A percentile compares a stretch with the other conserved stretches of the same genome.
These are phyloP conservation scores for Coniochaeta sp. DNA, from an alignment of 2,329 filamentous ascomycete species.

Conservation along the genomic window DNA sequence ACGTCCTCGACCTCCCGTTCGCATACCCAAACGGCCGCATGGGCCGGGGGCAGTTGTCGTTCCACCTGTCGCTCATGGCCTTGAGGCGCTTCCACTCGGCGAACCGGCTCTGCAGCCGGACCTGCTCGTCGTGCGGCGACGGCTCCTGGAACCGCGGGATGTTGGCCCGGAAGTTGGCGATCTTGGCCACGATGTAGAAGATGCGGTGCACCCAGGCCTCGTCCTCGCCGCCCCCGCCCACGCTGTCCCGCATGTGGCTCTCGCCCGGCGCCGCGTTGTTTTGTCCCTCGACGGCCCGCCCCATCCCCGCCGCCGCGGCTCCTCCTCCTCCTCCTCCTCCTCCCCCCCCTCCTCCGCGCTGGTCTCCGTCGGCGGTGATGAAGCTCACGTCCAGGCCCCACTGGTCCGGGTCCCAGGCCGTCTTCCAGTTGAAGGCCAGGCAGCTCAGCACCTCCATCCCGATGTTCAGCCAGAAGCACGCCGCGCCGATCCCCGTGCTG, in stretches of 20 bases:
- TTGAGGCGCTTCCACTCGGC: conserved; percentile 77
- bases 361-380: conserved; percentile 4
- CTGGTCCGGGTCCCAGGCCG: conserved; percentile 81
- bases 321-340: background rate
- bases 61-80: conserved; percentile 77
- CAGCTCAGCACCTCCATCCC: conserved; percentile 86
- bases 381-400: conserved; percentile 84
- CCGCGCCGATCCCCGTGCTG: conserved; percentile 69
- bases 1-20: conserved; percentile 62
- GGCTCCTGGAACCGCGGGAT: conserved; percentile 53
- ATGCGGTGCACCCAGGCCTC: conserved; percentile 86
- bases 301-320: background rate
- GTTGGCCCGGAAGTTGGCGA: conserved; percentile 74
- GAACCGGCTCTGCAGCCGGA: conserved; percentile 55
- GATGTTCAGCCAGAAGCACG: conserved; percentile 93
- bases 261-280: background rate
- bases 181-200: conserved; percentile 79
- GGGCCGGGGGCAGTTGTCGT: conserved; percentile 66
- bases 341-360: conserved; percentile 8
- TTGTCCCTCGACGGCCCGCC: too few relatives aligned
- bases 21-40: conserved; percentile 84
- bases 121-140: conserved; percentile 55
- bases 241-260: conserved; percentile 31
- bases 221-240: conserved; percentile 48
- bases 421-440: conserved; percentile 77